Conservation (phyloP, 106 monocot genomes). For the Cymbidium sinense region DNA sequence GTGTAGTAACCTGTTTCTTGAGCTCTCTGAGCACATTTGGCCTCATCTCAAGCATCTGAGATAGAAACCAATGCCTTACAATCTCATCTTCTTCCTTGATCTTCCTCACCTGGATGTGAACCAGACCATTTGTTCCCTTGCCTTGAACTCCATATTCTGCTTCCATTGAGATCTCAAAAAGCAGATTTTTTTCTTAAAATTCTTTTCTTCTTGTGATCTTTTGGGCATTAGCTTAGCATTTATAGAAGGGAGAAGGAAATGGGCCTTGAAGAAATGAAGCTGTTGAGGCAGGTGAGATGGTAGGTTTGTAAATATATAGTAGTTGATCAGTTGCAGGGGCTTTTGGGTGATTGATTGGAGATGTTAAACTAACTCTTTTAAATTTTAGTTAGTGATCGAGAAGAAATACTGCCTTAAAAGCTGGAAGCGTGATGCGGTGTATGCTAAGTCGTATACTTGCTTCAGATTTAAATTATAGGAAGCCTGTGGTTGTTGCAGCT, state of each 20-base stretch:
- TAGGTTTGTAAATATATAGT: background rate
- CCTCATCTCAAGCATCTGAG: slow-evolving; percentile 17
- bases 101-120: slow-evolving; percentile 33
- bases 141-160: slow-evolving; percentile 12
- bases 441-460: no score
- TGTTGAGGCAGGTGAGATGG: background rate
- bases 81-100: slow-evolving; percentile 33
- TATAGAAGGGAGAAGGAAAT: background rate
- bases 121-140: background rate
- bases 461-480: no score
- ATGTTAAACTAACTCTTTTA: background rate
- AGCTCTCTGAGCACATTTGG: slow-evolving; percentile 11
- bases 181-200: background rate
- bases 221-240: background rate
- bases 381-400: background rate
- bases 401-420: background rate
- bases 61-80: slow-evolving; percentile 12
- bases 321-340: background rate
- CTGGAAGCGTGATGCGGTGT: no score
- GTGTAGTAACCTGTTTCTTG: slow-evolving; percentile 20
- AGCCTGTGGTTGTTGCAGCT: no score
- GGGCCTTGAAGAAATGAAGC: background rate
- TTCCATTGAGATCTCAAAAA: background rate
- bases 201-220: background rate
- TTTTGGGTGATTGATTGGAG: slow-evolving; percentile 1